These are phyloP conservation scores for Stephania cephalantha DNA, from an alignment of 164 flowering plant species.

Conservation along the genomic window DNA sequence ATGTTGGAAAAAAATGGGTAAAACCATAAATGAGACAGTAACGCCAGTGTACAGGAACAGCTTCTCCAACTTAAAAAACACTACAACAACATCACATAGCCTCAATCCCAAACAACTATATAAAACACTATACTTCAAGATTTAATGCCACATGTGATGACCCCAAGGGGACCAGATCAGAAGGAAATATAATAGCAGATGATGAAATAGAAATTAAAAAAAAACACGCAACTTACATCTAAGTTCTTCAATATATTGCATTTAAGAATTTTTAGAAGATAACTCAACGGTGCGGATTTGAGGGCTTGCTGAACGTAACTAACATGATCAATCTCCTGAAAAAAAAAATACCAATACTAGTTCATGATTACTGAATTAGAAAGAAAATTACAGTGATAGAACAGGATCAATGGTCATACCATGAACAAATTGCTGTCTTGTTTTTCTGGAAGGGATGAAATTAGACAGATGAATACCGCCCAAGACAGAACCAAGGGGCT, in stretches of 20 bases:
- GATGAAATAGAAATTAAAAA: too few relatives aligned
- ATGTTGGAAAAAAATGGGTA: too few relatives aligned
- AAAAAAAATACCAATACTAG: not conserved
- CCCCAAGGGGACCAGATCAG: too few relatives aligned
- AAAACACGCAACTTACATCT: constrained; percentile 50
- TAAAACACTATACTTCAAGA: too few relatives aligned
- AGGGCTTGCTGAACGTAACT: constrained; percentile 88
- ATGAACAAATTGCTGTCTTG: constrained; percentile 39
- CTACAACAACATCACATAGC: too few relatives aligned
- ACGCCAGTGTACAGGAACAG: too few relatives aligned
- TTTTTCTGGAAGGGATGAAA: constrained; percentile 69
- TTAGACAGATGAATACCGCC: constrained; percentile 81
- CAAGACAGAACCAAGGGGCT: constrained; percentile 77
- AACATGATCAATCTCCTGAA: constrained; percentile 85
- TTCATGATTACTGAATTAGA: constrained; percentile 1
- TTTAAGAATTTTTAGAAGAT: constrained; percentile 59
- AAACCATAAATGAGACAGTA: too few relatives aligned
- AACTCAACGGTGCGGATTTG: constrained; percentile 56
- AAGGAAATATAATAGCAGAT: too few relatives aligned
- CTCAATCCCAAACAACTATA: too few relatives aligned
- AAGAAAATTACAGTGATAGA: not conserved
- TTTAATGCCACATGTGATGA: too few relatives aligned
- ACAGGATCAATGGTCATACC: constrained; percentile 33
- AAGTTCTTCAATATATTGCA: constrained; percentile 54
- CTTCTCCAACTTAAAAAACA: too few relatives aligned